Conservation (phyloP, 306 rosid species). For the Parietaria judaica region DNA sequence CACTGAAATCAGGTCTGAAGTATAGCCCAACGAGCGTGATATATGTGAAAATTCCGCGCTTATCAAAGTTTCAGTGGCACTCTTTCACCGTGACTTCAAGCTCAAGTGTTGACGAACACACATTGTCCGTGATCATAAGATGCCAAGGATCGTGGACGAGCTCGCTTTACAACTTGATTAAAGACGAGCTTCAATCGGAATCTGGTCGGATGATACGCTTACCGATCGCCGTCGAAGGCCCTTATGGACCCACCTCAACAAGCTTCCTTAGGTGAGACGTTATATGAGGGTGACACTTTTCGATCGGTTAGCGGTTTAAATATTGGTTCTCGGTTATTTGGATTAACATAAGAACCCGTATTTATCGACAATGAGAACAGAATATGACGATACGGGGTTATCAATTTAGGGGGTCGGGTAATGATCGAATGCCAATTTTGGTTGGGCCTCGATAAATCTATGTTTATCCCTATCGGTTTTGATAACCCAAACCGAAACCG, state of each 20-base stretch:
- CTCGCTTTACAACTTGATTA: conserved; percentile 53
- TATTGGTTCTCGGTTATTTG: background rate
- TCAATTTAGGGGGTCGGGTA: no score
- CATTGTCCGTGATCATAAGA: conserved; percentile 57
- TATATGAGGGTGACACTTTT: no score
- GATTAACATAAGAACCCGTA: no score
- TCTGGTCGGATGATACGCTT: conserved; percentile 37
- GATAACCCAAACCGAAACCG: no score
- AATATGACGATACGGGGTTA: no score
- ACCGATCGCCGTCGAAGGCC: conserved; percentile 80
- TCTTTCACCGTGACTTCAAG: conserved; percentile 85
- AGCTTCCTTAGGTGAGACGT: conserved; percentile 47
- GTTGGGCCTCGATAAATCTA: no score
- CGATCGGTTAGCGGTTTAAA: no score
- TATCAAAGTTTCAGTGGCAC: conserved; percentile 85
- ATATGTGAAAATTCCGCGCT: conserved; percentile 68
- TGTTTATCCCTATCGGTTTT: no score
- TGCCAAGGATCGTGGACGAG: conserved; percentile 78
- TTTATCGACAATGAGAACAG: no score
- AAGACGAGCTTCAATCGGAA: conserved; percentile 35
- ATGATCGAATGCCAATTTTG: no score
- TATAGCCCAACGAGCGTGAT: conserved; percentile 74
- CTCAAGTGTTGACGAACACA: conserved; percentile 41
- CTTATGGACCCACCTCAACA: conserved; percentile 74
- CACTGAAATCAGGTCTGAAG: conserved; percentile 48